phyloP scores from a whole-genome alignment of 164 flowering plant genomes.

The Nymphaea thermarum region DNA sequence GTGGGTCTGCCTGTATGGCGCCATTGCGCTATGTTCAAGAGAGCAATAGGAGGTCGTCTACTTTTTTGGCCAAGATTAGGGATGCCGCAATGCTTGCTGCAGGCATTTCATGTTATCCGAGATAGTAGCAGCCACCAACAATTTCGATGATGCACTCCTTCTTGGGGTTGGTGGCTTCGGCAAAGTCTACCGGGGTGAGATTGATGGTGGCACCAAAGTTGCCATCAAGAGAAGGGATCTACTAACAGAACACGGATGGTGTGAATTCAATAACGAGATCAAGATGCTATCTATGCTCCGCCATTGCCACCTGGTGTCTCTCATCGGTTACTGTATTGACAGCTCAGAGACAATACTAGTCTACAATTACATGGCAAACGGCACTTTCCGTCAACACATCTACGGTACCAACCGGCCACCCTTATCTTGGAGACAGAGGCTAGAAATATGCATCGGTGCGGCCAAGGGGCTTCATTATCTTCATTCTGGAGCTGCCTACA shows the following conservation, averaged over 20 bases:
- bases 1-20: too few relatives aligned
- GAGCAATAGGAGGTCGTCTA: too few relatives aligned
- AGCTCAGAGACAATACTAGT: slow-evolving; percentile 25
- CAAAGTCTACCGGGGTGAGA: slow-evolving; percentile 27
- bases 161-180: slow-evolving; percentile 39
- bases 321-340: slow-evolving; percentile 34
- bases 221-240: slow-evolving; percentile 30
- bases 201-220: slow-evolving; percentile 21
- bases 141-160: slow-evolving; percentile 14
- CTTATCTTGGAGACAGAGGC: slow-evolving; percentile 26
- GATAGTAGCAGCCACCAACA: slow-evolving; percentile 22
- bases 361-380: slow-evolving; percentile 28
- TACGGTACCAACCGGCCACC: slow-evolving; percentile 14
- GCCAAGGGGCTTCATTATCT: slow-evolving; percentile 34
- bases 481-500: slow-evolving; percentile 17
- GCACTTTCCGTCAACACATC: slow-evolving; percentile 31
- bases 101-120: slow-evolving; percentile 17
- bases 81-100: too few relatives aligned
- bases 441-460: slow-evolving; percentile 28
- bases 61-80: too few relatives aligned
- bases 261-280: slow-evolving; percentile 31
- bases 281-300: slow-evolving; percentile 27
- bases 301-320: slow-evolving; percentile 25
- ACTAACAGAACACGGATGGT: slow-evolving; percentile 18
- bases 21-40: too few relatives aligned